Evolutionary conservation across 352 stramenopile species (phyloP).

Genomic region (Pythium rishiriense): DNA sequence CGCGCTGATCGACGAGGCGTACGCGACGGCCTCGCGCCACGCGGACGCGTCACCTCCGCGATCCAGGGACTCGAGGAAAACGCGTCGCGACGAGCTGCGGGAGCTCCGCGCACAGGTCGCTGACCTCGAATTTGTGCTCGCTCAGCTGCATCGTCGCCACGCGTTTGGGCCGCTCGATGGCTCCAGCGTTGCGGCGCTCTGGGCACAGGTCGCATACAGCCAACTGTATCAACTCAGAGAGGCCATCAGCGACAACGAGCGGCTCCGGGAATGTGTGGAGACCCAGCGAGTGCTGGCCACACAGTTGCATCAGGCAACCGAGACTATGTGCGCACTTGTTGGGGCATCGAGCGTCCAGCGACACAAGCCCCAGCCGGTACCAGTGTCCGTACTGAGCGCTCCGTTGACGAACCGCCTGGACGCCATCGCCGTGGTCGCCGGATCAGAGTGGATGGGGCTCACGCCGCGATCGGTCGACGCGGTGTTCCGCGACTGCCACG

Average conservation of each 20-base stretch:
- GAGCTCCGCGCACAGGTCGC: slow-evolving; percentile 2
- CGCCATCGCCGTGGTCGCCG: not conserved
- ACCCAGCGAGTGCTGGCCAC: not conserved
- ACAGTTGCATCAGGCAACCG: not conserved
- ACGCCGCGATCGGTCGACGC: not conserved
- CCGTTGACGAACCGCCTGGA: not conserved
- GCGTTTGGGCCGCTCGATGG: not conserved
- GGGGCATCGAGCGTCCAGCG: no score
- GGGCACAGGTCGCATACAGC: slow-evolving; percentile 3
- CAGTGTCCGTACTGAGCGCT: not conserved
- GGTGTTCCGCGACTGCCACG: not conserved
- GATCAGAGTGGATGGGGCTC: not conserved
- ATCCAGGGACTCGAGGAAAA: no score
- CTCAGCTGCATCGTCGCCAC: not conserved
- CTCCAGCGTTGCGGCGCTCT: not conserved
- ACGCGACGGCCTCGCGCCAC: not conserved
- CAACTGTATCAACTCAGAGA: not conserved
- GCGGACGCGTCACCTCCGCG: no score
- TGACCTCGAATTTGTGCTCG: not conserved
- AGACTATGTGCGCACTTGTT: not conserved
- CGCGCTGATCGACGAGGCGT: slow-evolving; percentile 10
- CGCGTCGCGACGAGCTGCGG: not conserved
- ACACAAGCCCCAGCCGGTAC: not conserved
- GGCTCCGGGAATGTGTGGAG: not conserved
- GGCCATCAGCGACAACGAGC: not conserved